Base-by-base conservation (phyloP, 164 flowering plant genomes). In the Tinospora cordifolia region DNA sequence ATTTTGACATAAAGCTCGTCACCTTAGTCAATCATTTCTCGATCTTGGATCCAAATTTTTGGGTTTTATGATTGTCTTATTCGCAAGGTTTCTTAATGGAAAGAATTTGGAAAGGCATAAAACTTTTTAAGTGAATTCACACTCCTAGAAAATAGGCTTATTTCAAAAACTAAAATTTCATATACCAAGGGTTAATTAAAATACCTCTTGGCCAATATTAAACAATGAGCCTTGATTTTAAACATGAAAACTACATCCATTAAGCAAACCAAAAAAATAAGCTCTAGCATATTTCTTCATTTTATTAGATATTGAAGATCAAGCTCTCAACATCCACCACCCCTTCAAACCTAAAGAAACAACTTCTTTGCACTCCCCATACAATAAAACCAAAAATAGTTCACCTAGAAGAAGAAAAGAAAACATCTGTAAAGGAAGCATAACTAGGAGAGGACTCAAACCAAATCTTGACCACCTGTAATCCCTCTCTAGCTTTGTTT, bases 361-460 rank as follows among this genome's bases (percentile, higher is more conserved):
- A 6, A 62, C 0, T 26, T 9, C 12, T 39, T n/a, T 21, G 27
- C 34, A 6, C 36, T 57, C 6, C n/a, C 39, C 0, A 63, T 30
- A 68, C 27, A 46, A 2, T 15, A 49, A 70, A 22, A 54, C 7
- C 39, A 34, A 41, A 62, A 63, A 51, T 4, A 9, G 64, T 44
- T 21, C 59, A 57, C 44, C 44, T 0, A 34, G 8, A 46, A 66
- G 40, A 41, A 22, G 8, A 11, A 34, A 54, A 21, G 8, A 24
- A 17, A 30, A 78, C 93, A 34, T 81, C 90, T 96, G 97, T 11
- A 95, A 94, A 34, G 98, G 97, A 30, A 30, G 92, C 95, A 69
- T 90, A 79, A 76, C 84, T 75, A 65, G 79, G 83, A 46, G 87
- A 84, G 26, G 74, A 68, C 2, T 85, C 87, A 75, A 94, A 94